These are phyloP conservation scores for Ustilago sp. DNA, from an alignment of 1,284 basidiomycete genomes.

Conservation along the genomic window DNA sequence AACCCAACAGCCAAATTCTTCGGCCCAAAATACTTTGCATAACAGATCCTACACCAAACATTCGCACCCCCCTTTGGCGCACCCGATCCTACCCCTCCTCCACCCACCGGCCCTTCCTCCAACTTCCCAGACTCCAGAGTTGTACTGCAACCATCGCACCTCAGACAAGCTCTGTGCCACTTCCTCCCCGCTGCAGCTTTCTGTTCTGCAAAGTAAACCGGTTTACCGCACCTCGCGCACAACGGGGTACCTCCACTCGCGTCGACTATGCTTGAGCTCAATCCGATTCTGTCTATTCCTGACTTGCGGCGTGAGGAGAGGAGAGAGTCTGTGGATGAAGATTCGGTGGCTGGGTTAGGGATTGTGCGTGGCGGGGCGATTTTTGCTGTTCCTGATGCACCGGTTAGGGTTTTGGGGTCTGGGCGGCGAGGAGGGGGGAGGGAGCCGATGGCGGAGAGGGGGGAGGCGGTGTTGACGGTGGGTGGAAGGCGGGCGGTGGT, in stretches of 20 bases:
- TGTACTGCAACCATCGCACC: slow-evolving; percentile 65
- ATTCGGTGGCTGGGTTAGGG: slow-evolving; percentile 10
- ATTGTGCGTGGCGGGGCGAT: slow-evolving; percentile 43
- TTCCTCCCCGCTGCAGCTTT: slow-evolving; percentile 60
- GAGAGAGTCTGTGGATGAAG: slow-evolving; percentile 11
- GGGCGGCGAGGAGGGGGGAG: slow-evolving; percentile 38
- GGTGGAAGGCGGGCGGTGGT: slow-evolving; percentile 16
- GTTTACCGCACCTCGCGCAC: slow-evolving; percentile 60
- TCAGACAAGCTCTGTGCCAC: slow-evolving; percentile 66
- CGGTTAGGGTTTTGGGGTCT: slow-evolving; percentile 48
- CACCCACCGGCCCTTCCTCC: slow-evolving; percentile 61
- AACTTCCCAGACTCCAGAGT: slow-evolving; percentile 63
- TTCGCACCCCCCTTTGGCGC: slow-evolving; percentile 45
- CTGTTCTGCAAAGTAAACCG: slow-evolving; percentile 69
- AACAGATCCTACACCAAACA: slow-evolving; percentile 65
- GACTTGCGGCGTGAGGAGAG: slow-evolving; percentile 20
- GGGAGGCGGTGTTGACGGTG: slow-evolving; percentile 43
- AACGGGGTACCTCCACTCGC: slow-evolving; percentile 60
- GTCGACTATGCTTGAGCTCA: slow-evolving; percentile 47
- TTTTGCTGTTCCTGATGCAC: slow-evolving; percentile 47
- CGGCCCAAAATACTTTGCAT: slow-evolving; percentile 61
- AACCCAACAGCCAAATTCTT: slow-evolving; percentile 51
- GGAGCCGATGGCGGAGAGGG: slow-evolving; percentile 27
- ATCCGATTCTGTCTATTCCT: slow-evolving; percentile 52
- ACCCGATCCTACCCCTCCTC: slow-evolving; percentile 14